These are phyloP conservation scores for Fraxinus anomala DNA, from an alignment of 257 asterid genomes.

Conservation along the genomic window DNA sequence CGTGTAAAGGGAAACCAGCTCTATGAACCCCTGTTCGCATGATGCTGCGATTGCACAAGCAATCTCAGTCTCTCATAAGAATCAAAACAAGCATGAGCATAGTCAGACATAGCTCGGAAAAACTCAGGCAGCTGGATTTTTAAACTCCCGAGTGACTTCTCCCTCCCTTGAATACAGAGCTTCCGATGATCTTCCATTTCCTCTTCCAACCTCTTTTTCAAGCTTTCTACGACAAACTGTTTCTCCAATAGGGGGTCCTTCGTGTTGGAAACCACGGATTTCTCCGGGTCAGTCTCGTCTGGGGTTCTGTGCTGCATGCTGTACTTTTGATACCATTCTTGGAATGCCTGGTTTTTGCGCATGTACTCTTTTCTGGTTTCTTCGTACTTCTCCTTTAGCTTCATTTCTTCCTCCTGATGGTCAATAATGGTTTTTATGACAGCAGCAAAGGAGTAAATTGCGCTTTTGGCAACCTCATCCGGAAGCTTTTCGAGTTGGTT, in stretches of 20 bases:
- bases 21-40: constrained; percentile 36
- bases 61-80: constrained; percentile 63
- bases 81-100: constrained; percentile 63
- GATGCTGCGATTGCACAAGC: constrained; percentile 42
- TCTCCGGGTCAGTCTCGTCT: constrained; percentile 45
- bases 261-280: constrained; percentile 32
- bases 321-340: constrained; percentile 86
- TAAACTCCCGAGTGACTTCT: constrained; percentile 73
- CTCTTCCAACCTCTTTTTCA: constrained; percentile 75
- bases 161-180: constrained; percentile 84
- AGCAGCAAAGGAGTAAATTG: constrained; percentile 73
- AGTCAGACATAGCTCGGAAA: constrained; percentile 77
- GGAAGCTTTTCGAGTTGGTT: constrained; percentile 92
- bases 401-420: constrained; percentile 91
- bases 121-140: constrained; percentile 85
- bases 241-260: constrained; percentile 70
- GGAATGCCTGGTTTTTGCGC: constrained; percentile 69
- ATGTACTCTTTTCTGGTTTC: constrained; percentile 73
- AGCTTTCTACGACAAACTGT: constrained; percentile 68
- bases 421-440: constrained; percentile 72
- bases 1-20: neutral
- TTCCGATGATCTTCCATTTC: constrained; percentile 80
- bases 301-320: constrained; percentile 47
- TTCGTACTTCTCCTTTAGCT: constrained; percentile 80
- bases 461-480: constrained; percentile 73